Evolutionary conservation across 2,329 filamentous ascomycete species (phyloP).

Genomic region (Neofusicoccum umdonicola): DNA sequence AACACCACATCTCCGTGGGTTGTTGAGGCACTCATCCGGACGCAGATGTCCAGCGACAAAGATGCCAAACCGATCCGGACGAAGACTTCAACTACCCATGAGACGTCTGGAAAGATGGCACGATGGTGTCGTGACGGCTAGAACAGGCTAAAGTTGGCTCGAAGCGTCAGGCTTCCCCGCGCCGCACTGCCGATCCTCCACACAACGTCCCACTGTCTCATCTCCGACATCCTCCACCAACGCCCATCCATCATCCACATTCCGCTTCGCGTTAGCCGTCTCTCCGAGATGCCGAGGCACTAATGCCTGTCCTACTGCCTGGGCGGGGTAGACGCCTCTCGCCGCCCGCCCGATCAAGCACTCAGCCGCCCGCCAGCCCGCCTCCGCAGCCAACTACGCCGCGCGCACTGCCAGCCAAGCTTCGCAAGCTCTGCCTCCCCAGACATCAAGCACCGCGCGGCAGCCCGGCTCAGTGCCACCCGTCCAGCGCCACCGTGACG

Average conservation of each 20-base stretch:
- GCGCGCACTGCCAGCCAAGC: background rate
- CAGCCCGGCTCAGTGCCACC: background rate
- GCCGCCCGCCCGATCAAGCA: background rate
- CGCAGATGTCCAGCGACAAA: no score
- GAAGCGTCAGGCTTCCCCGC: background rate
- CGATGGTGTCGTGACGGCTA: no score
- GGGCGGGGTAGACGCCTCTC: background rate
- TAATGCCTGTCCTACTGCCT: background rate
- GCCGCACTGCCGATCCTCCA: background rate
- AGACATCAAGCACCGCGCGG: background rate
- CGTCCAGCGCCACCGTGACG: background rate
- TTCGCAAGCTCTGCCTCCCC: background rate
- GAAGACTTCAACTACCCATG: no score
- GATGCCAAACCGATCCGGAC: no score
- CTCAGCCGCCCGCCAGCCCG: background rate
- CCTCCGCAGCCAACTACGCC: background rate
- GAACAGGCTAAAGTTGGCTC: background rate
- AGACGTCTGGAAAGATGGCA: no score
- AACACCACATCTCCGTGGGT: no score
- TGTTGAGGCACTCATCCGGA: no score
- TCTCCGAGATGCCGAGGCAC: background rate
- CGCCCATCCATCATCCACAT: background rate
- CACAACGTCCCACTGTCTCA: background rate
- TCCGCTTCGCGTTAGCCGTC: background rate
- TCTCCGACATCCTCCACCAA: background rate